Conservation (phyloP, 1,284 basidiomycete species). For the Sporisorium reilianum region DNA sequence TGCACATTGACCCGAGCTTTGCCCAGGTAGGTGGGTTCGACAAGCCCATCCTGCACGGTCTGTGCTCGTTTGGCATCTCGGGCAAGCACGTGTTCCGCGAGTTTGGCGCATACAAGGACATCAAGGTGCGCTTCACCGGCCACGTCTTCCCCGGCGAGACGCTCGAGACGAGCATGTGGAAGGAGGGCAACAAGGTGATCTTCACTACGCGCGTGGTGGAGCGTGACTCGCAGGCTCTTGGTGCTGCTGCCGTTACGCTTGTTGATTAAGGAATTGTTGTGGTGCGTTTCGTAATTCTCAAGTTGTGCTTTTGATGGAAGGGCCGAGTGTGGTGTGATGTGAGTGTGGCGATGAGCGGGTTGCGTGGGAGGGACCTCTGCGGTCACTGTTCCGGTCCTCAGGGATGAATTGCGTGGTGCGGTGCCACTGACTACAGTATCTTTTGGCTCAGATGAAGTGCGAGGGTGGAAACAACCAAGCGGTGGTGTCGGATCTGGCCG, state of each 20-base stretch:
- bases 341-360: no score
- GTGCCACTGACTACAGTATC: no score
- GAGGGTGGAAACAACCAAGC: no score
- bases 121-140: conserved; percentile 95
- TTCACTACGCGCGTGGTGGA: conserved; percentile 88
- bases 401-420: no score
- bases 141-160: conserved; percentile 96
- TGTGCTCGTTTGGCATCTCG: conserved; percentile 93
- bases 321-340: no score
- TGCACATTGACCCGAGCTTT: conserved; percentile 94
- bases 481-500: no score
- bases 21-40: conserved; percentile 94
- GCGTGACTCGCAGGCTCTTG: conserved; percentile 77
- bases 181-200: conserved; percentile 89
- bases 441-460: no score
- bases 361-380: conserved; percentile 4
- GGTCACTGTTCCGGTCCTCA: background rate
- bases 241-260: conserved; percentile 82
- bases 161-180: conserved; percentile 82
- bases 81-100: conserved; percentile 92
- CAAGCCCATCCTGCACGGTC: conserved; percentile 79
- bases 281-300: background rate
- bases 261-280: conserved; percentile 33
- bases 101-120: conserved; percentile 88
- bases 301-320: no score